Conservation (phyloP, 169 alveolate genomes). For the Miamiensis avidus region DNA sequence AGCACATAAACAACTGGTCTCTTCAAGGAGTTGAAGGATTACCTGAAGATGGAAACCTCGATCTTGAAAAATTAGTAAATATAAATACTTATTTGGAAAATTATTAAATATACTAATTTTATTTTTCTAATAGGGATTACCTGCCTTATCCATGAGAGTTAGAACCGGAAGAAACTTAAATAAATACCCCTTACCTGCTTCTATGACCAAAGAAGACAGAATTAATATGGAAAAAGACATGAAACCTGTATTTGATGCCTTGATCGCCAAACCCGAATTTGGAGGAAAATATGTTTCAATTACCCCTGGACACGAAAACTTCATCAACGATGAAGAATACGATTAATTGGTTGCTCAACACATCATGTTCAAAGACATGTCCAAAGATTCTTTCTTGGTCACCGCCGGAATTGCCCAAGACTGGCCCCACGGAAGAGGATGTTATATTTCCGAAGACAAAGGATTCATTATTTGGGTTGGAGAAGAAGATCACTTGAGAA, state of each 20-base stretch:
- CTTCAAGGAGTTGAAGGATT: background rate
- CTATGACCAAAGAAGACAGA: slow-evolving; percentile 38
- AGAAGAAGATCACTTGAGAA: slow-evolving; percentile 62
- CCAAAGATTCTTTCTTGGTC: slow-evolving; percentile 31
- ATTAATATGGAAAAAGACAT: slow-evolving; percentile 11
- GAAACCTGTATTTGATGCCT: slow-evolving; percentile 9
- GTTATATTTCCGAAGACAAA: slow-evolving; percentile 9
- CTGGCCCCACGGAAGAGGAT: slow-evolving; percentile 35
- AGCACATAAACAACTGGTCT: background rate
- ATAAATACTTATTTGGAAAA: no score
- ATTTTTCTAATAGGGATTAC: background rate
- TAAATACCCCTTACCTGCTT: slow-evolving; percentile 44
- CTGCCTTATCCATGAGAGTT: slow-evolving; percentile 22
- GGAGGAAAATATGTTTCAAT: background rate
- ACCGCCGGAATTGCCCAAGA: slow-evolving; percentile 35
- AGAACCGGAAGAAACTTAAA: slow-evolving; percentile 48
- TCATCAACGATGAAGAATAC: slow-evolving; percentile 15
- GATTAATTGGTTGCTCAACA: slow-evolving; percentile 42
- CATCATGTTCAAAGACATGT: slow-evolving; percentile 46
- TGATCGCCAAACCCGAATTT: background rate
- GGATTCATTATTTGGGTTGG: slow-evolving; percentile 49
- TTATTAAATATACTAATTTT: no score
- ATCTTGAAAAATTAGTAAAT: background rate
- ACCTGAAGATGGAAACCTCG: background rate
- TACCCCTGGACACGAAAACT: slow-evolving; percentile 29